These are phyloP conservation scores for Gossypium anomalum DNA, from an alignment of 345 rosid species.

Conservation along the genomic window DNA sequence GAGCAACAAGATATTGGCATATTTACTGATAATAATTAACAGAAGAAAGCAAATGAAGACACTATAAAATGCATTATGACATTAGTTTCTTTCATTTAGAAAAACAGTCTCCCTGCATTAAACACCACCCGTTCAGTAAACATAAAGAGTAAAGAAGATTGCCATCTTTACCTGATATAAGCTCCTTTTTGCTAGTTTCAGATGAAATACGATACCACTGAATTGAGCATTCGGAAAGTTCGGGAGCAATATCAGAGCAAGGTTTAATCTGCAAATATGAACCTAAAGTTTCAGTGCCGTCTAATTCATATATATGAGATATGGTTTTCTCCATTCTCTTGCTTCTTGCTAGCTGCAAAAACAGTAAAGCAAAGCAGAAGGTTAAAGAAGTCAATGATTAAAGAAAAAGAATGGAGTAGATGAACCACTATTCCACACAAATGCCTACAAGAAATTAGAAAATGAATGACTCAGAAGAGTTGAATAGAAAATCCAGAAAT, in stretches of 20 bases:
- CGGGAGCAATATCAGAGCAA: slow-evolving; percentile 65
- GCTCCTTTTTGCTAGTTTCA: slow-evolving; percentile 69
- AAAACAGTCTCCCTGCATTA: background rate
- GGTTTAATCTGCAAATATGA: slow-evolving; percentile 63
- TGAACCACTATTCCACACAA: background rate
- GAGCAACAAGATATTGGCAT: background rate
- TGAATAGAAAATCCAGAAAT: background rate
- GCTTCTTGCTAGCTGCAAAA: slow-evolving; percentile 60
- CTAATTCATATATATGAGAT: slow-evolving; percentile 61
- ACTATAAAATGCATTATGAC: background rate
- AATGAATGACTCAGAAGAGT: background rate
- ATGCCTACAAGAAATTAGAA: background rate
- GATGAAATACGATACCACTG: slow-evolving; percentile 86
- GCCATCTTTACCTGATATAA: slow-evolving; percentile 69
- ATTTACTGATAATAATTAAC: background rate
- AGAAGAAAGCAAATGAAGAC: background rate
- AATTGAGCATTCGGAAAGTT: slow-evolving; percentile 59
- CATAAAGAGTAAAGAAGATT: background rate
- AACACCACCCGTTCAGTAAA: background rate
- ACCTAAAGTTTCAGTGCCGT: slow-evolving; percentile 83
- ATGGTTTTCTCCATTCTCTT: slow-evolving; percentile 50
- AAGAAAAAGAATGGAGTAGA: background rate
- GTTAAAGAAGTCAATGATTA: slow-evolving; percentile 11
- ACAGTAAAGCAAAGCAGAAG: slow-evolving; percentile 6
- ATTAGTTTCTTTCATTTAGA: background rate